These are phyloP conservation scores for Albifimbria verrucaria DNA, from an alignment of 2,329 filamentous ascomycete species.

Conservation along the genomic window DNA sequence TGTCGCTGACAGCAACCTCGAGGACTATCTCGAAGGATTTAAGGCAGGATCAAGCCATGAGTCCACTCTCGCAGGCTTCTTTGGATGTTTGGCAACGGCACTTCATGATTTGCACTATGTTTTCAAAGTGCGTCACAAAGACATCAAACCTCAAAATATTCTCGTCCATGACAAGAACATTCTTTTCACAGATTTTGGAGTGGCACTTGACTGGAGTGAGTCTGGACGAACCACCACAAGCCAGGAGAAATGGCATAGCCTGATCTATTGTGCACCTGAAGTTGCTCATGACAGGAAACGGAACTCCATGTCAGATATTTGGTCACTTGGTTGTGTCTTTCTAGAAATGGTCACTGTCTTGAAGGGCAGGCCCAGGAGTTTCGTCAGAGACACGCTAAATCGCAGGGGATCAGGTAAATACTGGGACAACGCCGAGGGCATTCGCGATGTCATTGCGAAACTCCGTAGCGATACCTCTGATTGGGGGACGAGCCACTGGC, in stretches of 20 bases:
- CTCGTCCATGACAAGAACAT: background rate
- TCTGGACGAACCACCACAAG: background rate
- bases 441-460: background rate
- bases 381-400: background rate
- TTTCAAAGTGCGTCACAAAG: background rate
- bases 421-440: background rate
- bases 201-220: background rate
- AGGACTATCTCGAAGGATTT: background rate
- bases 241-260: background rate
- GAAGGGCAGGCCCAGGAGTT: background rate
- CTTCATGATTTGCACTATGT: background rate
- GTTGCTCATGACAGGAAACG: background rate
- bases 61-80: background rate
- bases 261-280: background rate
- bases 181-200: background rate
- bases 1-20: background rate
- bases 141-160: background rate
- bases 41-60: background rate
- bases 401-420: background rate
- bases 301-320: background rate
- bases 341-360: background rate
- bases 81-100: background rate
- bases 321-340: background rate
- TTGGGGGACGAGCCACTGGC: background rate
- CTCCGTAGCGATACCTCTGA: background rate